Evolutionary conservation across 768 basidiomycete genomes (phyloP).

Genomic region (Sporobolomyces pararoseus): DNA sequence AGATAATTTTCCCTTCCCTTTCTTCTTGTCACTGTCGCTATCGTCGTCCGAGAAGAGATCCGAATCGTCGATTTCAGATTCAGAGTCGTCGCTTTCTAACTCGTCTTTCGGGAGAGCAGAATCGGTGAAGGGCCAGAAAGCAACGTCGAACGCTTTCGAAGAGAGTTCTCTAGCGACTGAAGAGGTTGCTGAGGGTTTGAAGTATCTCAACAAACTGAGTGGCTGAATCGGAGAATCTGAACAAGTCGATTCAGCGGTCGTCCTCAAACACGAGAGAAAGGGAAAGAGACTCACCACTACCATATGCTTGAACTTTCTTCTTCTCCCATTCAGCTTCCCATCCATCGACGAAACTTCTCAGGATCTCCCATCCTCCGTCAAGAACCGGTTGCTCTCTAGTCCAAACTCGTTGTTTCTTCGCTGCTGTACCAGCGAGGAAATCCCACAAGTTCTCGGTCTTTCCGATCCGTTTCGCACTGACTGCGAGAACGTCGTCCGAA

Average conservation of each 20-base stretch:
- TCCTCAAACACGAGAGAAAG: not conserved
- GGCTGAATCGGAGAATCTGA: constrained; percentile 3
- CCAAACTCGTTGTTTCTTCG: constrained; percentile 10
- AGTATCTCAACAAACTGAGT: constrained; percentile 27
- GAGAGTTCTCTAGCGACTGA: constrained; percentile 6
- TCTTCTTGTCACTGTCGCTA: not conserved
- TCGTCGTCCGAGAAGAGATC: not conserved
- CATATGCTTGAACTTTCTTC: not conserved
- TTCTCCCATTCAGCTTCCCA: constrained; percentile 24
- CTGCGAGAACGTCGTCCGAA: constrained; percentile 16
- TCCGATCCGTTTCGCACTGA: constrained; percentile 6
- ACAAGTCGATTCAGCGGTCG: not conserved
- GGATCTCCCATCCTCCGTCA: constrained; percentile 18
- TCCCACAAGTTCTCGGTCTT: constrained; percentile 29
- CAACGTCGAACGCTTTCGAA: constrained; percentile 28
- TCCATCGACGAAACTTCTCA: constrained; percentile 10
- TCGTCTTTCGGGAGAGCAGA: not conserved
- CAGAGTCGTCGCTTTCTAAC: not conserved
- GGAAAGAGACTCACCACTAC: not conserved
- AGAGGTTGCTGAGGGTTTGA: constrained; percentile 23
- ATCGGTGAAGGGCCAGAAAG: constrained; percentile 31
- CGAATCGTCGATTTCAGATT: not conserved
- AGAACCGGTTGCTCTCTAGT: constrained; percentile 4
- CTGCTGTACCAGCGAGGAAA: constrained; percentile 20
- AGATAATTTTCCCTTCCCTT: not conserved